Base-by-base conservation (phyloP, 2,329 filamentous ascomycete species). In the Pezizomycotina sp. region DNA sequence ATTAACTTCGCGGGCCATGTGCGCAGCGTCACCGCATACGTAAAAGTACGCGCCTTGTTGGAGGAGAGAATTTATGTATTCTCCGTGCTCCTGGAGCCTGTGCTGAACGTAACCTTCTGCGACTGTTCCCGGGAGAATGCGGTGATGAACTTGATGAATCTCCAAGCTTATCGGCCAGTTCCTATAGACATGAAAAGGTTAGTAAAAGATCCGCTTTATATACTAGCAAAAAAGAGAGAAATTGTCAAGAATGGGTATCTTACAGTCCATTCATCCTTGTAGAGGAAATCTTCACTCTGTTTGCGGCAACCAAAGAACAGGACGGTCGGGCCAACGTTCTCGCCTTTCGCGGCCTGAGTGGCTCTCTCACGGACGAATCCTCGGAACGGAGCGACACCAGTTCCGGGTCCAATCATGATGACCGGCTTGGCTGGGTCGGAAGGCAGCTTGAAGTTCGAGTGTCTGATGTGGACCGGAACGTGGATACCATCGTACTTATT, bases 361-460 rank as follows among this genome's bases (percentile, higher is more conserved):
- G 81, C 83, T 50, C 89, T 74, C 60, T 98, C 89, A 56, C 95
- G 89, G 6, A 98, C 68, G 56, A 98, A 98, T 5, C 69, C 89
- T 49, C 89, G 76, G 73, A 98, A 93, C 12, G 89, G 89, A 16
- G 89, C 89, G 36, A 93, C 83, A 64, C 89, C 89, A 34, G 89
- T 95, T 55, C 89, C 89, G 8, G 89, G 89, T 15, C 89, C 89
- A 50, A 95, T 73, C 74, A 93, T 84, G 58, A 98, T 92, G 51
- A 98, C 65, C 19, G 89, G 89, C 61, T 91, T 92, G 31, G 77
- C 72, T 3, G 89, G 83, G 53, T 98, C 84, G 10, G 89, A 93
- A 6, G 89, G 89, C 19, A 98, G 71, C 65, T 95, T 95, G 71
- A 98, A 98, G 65, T 95, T 98, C 47, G 89, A 95, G 62, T 93